phyloP scores from a whole-genome alignment of 257 asterid genomes.

The Euphrasia confusa region DNA sequence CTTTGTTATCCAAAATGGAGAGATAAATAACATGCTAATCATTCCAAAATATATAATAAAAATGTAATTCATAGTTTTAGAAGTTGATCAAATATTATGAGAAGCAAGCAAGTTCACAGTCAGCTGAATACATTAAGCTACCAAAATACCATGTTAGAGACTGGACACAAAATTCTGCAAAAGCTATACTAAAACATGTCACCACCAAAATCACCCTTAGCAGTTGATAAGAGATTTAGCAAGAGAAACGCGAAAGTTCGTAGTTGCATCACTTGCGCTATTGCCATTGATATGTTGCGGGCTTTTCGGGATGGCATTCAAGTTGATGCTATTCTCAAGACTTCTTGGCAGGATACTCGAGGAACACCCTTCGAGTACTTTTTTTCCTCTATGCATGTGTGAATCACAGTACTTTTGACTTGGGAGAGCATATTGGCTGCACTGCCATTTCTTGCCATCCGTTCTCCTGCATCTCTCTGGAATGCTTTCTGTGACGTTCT shows the following conservation, averaged over 20 bases:
- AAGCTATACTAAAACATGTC: neutral
- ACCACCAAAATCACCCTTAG: neutral
- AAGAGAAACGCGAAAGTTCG: constrained; percentile 27
- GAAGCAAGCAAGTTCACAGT: neutral
- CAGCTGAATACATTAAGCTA: neutral
- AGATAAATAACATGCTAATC: no score
- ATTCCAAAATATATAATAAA: no score
- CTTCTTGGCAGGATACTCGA: constrained; percentile 13
- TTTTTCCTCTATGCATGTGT: constrained; percentile 59
- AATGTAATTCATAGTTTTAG: neutral
- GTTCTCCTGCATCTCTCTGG: constrained; percentile 61
- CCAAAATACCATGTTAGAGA: neutral
- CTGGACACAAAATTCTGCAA: neutral
- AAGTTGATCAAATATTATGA: neutral
- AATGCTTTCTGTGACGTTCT: constrained; percentile 26
- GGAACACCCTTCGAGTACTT: neutral
- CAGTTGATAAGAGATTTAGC: neutral
- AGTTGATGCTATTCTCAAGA: constrained; percentile 31
- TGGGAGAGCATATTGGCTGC: constrained; percentile 39
- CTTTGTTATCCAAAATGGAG: neutral
- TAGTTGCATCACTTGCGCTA: constrained; percentile 61
- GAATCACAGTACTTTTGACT: constrained; percentile 49
- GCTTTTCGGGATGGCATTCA: constrained; percentile 42
- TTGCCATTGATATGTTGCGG: constrained; percentile 18
- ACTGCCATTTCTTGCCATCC: constrained; percentile 75